Conservation (phyloP, 176 grass and related monocot genomes). For the Thalia dealbata region DNA sequence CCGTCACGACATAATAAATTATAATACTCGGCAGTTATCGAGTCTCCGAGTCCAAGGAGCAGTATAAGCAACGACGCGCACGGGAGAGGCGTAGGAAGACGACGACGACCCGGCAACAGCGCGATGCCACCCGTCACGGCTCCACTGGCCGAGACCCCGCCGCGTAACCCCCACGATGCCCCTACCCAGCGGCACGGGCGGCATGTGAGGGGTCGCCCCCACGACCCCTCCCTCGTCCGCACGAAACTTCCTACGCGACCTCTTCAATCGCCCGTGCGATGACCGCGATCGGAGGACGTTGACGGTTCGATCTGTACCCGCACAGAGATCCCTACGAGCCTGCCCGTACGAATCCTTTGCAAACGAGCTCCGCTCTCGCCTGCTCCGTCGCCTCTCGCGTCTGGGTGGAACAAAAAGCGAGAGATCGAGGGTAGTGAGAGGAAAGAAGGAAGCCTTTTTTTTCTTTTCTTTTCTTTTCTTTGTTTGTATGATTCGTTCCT, state of each 20-base stretch:
- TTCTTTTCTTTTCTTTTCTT: constrained; percentile 28
- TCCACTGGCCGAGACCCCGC: background rate
- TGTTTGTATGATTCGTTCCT: constrained; percentile 25
- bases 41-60: no score
- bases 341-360: no score
- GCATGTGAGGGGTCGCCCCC: constrained; percentile 14
- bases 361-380: background rate
- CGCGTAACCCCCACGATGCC: background rate
- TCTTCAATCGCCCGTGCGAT: background rate
- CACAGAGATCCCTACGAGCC: background rate
- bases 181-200: constrained; percentile 7
- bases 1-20: no score
- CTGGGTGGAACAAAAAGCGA: constrained; percentile 2
- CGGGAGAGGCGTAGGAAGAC: background rate
- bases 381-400: background rate
- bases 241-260: background rate
- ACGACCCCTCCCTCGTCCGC: background rate
- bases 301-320: background rate
- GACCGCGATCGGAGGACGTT: no score
- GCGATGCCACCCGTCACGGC: background rate
- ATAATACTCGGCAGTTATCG: no score
- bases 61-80: no score
- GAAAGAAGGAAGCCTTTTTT: constrained; percentile 21
- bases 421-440: background rate
- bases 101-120: constrained; percentile 9